Conservation (phyloP, 345 rosid genomes). For the Eucalyptus polyanthemos region DNA sequence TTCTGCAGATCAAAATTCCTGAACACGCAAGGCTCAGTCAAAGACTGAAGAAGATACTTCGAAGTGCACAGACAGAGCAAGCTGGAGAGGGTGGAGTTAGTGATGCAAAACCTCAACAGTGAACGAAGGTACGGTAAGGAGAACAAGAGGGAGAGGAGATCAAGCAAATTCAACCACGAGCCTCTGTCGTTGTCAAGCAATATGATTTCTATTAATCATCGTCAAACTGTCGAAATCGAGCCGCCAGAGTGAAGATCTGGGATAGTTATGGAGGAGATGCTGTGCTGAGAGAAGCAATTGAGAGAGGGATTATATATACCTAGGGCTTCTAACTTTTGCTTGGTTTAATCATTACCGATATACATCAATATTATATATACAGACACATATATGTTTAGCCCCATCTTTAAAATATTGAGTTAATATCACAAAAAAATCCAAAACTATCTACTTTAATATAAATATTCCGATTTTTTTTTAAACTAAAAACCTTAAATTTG, state of each 20-base stretch:
- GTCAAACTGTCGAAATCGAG: not conserved
- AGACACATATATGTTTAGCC: not conserved
- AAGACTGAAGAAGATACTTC: not conserved
- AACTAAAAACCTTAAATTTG: too few species aligned
- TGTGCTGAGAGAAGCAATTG: too few species aligned
- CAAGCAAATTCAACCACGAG: not conserved
- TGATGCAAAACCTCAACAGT: not conserved
- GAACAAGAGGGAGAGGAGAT: not conserved
- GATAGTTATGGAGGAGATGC: not conserved
- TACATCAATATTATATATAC: too few species aligned
- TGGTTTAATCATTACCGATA: too few species aligned
- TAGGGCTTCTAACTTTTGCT: not conserved
- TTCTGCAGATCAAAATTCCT: not conserved
- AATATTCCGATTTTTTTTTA: too few species aligned
- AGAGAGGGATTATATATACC: not conserved
- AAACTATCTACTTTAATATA: too few species aligned
- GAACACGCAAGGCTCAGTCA: not conserved
- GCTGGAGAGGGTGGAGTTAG: not conserved
- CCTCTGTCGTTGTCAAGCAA: not conserved
- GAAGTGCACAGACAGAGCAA: not conserved
- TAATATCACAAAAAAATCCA: too few species aligned
- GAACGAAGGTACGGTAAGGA: not conserved
- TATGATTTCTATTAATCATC: not conserved
- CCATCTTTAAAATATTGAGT: not conserved
- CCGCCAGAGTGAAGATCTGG: not conserved